Evolutionary conservation across 352 stramenopile genomes (phyloP).

Genomic region (Albugo laibachii): DNA sequence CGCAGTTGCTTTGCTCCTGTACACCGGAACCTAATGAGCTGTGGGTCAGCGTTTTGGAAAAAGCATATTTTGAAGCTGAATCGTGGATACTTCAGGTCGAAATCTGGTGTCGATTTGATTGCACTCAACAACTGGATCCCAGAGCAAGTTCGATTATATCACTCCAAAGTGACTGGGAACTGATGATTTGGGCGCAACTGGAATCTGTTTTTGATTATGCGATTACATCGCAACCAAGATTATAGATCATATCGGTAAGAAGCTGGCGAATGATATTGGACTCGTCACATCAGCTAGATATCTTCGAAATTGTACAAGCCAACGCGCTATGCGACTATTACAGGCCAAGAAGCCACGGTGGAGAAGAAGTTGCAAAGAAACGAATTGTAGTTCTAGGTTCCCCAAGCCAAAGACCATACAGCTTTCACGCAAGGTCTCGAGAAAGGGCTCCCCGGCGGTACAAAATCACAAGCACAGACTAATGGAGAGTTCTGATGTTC

Average conservation of each 20-base stretch:
- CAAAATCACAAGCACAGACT: background rate
- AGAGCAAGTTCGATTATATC: conserved; percentile 69
- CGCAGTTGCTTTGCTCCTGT: conserved; percentile 71
- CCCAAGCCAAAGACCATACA: background rate
- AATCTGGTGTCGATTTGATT: conserved; percentile 96
- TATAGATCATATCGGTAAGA: conserved; percentile 61
- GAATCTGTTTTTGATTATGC: conserved; percentile 84
- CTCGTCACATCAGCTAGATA: conserved; percentile 84
- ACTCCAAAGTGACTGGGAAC: conserved; percentile 9
- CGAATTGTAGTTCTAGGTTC: conserved; percentile 43
- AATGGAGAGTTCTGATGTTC: too few relatives aligned
- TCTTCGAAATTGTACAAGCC: conserved; percentile 66
- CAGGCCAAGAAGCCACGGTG: conserved; percentile 95
- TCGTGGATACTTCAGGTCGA: conserved; percentile 89
- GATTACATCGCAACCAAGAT: conserved; percentile 96
- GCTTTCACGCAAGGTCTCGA: background rate
- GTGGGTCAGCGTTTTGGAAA: conserved; percentile 95
- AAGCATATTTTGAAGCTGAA: conserved; percentile 97
- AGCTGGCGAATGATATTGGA: conserved; percentile 69
- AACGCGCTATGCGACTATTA: conserved; percentile 38
- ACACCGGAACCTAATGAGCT: conserved; percentile 64
- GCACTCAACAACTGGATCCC: conserved; percentile 97
- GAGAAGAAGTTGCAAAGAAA: conserved; percentile 66
- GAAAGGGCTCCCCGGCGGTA: background rate
- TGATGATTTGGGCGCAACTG: conserved; percentile 80